A percentile compares a stretch with the other conserved stretches of the same genome.
Conservation (phyloP, 2,329 filamentous ascomycete species). For the Geosmithia morbida region DNA sequence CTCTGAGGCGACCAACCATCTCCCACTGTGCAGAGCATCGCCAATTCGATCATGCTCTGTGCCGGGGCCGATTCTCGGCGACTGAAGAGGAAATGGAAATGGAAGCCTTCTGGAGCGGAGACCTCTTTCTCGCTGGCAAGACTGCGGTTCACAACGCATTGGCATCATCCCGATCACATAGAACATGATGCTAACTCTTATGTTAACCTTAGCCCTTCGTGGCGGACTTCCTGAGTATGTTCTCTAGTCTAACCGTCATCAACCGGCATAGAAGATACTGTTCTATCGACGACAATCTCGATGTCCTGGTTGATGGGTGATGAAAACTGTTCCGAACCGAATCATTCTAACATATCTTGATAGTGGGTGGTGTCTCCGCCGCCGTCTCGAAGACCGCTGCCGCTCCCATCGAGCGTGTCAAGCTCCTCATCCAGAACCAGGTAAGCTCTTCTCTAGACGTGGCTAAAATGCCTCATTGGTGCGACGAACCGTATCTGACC, state of each 20-base stretch:
- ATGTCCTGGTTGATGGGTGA: neutral
- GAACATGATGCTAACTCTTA: constrained; percentile 17
- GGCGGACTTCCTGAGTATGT: constrained; percentile 98
- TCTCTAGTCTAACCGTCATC: neutral
- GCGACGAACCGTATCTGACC: constrained; percentile 14
- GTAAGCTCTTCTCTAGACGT: constrained; percentile 39
- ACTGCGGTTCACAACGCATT: no score
- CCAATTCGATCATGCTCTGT: neutral
- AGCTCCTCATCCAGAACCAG: constrained; percentile 99
- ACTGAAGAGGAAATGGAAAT: neutral
- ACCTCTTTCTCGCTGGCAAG: neutral
- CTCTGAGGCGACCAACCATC: neutral
- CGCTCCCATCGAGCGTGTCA: constrained; percentile 99
- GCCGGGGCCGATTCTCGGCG: neutral
- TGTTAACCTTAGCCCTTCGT: constrained; percentile 69
- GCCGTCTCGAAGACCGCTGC: constrained; percentile 99
- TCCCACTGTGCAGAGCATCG: neutral
- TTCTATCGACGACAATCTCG: neutral
- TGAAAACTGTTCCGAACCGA: neutral
- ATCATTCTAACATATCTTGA: constrained; percentile 12
- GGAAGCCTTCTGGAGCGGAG: neutral
- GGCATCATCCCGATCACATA: no score
- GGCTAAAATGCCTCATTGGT: neutral
- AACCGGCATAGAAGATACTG: constrained; percentile 2
- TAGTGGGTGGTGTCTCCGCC: constrained; percentile 99